phyloP scores from a whole-genome alignment of 78 protist genomes.

The Acrasis kona region DNA sequence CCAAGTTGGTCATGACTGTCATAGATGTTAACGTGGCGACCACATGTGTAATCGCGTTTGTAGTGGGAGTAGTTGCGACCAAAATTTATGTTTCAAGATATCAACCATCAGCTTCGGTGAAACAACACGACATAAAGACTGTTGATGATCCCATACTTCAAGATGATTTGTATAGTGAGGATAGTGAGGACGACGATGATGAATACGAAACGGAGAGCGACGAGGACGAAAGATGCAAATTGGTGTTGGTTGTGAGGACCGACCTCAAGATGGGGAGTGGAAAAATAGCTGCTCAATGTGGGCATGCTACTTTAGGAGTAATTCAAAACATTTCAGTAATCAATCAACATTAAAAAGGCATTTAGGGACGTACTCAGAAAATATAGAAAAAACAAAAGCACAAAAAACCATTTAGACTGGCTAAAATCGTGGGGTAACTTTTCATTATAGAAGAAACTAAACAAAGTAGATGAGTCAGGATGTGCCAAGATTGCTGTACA shows the following conservation, averaged over 20 bases:
- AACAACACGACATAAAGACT: too few species aligned
- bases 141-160: too few species aligned
- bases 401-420: background rate
- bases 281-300: slow-evolving; percentile 71
- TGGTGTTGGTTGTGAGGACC: slow-evolving; percentile 55
- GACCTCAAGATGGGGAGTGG: slow-evolving; percentile 75
- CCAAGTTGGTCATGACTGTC: too few species aligned
- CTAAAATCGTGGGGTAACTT: background rate
- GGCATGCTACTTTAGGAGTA: slow-evolving; percentile 72
- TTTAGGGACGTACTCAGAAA: too few species aligned
- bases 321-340: background rate
- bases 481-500: slow-evolving; percentile 32
- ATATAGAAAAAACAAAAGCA: too few species aligned
- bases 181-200: background rate
- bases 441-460: background rate
- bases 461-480: slow-evolving; percentile 1
- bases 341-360: too few species aligned
- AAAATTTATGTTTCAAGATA: too few species aligned
- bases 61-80: too few species aligned
- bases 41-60: too few species aligned
- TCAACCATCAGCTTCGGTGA: too few species aligned
- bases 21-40: too few species aligned
- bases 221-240: slow-evolving; percentile 16
- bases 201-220: background rate
- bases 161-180: too few species aligned